Evolutionary conservation across 1,284 basidiomycete genomes (phyloP).

Genomic region (Neolentinus lepideus): DNA sequence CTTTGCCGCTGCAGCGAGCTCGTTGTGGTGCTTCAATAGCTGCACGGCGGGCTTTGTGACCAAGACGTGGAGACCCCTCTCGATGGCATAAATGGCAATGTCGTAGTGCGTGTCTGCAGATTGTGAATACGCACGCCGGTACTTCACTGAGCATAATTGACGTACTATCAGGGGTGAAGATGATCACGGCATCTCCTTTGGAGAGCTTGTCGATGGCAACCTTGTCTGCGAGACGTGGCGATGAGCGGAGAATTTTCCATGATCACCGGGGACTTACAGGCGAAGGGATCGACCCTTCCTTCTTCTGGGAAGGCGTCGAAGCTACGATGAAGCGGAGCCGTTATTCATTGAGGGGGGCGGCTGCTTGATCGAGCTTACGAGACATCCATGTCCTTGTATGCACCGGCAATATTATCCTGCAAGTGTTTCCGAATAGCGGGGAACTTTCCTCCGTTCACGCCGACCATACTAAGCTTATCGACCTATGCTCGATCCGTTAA

Average conservation of each 20-base stretch:
- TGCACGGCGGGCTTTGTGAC: conserved; percentile 93
- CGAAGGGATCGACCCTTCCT: conserved; percentile 65
- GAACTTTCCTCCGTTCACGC: conserved; percentile 81
- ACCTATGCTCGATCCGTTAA: conserved; percentile 33
- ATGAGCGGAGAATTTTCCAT: not conserved
- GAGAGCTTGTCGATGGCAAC: conserved; percentile 74
- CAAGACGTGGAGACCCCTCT: conserved; percentile 80
- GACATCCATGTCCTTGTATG: conserved; percentile 82
- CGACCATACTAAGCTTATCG: conserved; percentile 73
- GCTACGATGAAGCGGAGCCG: conserved; percentile 22
- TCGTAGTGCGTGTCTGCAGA: conserved; percentile 73
- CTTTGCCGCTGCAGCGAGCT: conserved; percentile 67
- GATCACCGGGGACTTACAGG: conserved; percentile 49
- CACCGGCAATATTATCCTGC: conserved; percentile 73
- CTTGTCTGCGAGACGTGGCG: conserved; percentile 53
- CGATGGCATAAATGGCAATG: conserved; percentile 82
- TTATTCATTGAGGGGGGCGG: not conserved
- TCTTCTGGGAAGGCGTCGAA: conserved; percentile 79
- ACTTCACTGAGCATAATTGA: conserved; percentile 7
- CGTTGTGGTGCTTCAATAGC: conserved; percentile 75
- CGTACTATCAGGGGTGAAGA: conserved; percentile 83
- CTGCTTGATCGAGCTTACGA: conserved; percentile 38
- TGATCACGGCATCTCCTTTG: conserved; percentile 81
- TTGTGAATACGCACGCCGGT: no score
- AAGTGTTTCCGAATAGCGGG: conserved; percentile 80